Evolutionary conservation across 805 yeast genomes (phyloP).

Genomic region (Brettanomyces sp.): DNA sequence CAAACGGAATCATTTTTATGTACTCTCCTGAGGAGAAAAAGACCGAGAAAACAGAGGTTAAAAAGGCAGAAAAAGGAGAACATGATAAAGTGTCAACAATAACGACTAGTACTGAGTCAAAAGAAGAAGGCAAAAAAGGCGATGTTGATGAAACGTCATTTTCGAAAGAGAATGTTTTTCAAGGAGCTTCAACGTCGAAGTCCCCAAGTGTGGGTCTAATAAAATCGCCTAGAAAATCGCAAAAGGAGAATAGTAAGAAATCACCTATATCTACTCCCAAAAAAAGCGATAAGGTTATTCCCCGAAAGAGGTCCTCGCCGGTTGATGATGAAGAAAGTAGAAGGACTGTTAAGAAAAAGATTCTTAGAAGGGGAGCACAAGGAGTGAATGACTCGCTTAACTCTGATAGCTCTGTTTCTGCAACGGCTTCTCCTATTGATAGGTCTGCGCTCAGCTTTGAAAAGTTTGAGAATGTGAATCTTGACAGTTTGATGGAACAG

Average conservation of each 20-base stretch:
- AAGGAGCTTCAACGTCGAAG: not conserved
- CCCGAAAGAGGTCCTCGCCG: conserved; percentile 1
- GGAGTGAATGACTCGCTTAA: not conserved
- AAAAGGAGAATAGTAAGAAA: too few species aligned
- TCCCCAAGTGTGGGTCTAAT: too few species aligned
- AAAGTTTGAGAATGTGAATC: conserved; percentile 14
- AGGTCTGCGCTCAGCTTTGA: conserved; percentile 14
- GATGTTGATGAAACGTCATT: too few species aligned
- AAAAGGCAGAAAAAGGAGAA: not conserved
- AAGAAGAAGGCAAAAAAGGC: not conserved
- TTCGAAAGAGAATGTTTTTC: too few species aligned
- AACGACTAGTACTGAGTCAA: too few species aligned
- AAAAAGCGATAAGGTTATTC: not conserved
- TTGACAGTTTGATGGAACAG: conserved; percentile 9
- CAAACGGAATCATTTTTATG: conserved; percentile 14
- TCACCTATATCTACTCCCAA: too few species aligned
- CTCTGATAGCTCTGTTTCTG: not conserved
- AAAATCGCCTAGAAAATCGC: too few species aligned
- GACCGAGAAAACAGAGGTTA: not conserved
- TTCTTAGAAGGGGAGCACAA: not conserved
- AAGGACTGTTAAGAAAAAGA: not conserved
- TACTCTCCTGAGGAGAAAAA: not conserved
- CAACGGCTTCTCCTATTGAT: not conserved
- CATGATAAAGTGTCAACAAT: too few species aligned
- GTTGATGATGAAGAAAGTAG: not conserved